phyloP scores from a whole-genome alignment of 2,329 filamentous ascomycete genomes.

The Penicillium digitatum region DNA sequence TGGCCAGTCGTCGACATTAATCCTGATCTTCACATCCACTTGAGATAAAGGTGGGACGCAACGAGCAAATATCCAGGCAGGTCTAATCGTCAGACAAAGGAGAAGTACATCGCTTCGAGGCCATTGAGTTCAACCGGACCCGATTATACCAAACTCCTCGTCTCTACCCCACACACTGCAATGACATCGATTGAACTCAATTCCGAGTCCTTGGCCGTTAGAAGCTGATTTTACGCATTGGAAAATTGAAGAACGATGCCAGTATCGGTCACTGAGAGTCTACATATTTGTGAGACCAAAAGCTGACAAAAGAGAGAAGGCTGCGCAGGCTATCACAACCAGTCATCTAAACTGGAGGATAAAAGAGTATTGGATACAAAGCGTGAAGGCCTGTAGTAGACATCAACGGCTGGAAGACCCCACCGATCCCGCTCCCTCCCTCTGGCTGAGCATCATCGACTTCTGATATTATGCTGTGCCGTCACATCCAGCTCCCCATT shows the following conservation, averaged over 20 bases:
- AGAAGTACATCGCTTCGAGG: not conserved
- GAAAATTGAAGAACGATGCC: not conserved
- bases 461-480: not conserved
- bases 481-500: not conserved
- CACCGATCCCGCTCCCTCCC: not conserved
- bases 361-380: not conserved
- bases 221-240: not conserved
- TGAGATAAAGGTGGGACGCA: not conserved
- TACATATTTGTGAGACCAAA: not conserved
- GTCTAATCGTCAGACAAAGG: constrained; percentile 3
- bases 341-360: not conserved
- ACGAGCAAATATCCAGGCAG: not conserved
- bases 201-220: not conserved
- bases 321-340: too few relatives aligned
- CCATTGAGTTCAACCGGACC: not conserved
- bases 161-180: not conserved
- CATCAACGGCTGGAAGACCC: not conserved
- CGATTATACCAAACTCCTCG: not conserved
- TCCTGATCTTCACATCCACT: not conserved
- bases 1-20: not conserved
- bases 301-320: not conserved
- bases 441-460: constrained; percentile 8
- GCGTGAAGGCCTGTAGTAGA: not conserved
- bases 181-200: constrained; percentile 5
- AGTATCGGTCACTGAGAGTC: not conserved